Percentiles rank a stretch among this genome's conserved stretches.
Conservation (phyloP, 805 yeast genomes). For the Lipomyces sp. region DNA sequence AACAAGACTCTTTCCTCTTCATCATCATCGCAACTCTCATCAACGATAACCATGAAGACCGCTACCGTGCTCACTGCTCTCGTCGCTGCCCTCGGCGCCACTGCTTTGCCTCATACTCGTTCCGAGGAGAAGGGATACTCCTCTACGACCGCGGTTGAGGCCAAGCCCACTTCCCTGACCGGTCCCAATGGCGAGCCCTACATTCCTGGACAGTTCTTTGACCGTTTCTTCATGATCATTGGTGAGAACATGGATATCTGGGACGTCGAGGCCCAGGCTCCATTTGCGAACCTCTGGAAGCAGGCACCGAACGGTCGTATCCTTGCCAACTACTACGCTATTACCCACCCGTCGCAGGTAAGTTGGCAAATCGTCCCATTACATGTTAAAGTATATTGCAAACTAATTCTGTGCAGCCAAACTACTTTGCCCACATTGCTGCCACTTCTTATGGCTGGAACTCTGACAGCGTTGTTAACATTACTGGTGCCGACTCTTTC, state of each 20-base stretch:
- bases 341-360: neutral
- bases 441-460: neutral
- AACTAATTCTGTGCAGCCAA: neutral
- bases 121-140: no score
- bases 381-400: no score
- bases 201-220: neutral
- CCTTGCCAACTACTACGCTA: neutral
- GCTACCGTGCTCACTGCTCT: conserved; percentile 9
- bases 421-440: neutral
- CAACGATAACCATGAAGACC: neutral
- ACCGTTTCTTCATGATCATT: neutral
- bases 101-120: conserved; percentile 31
- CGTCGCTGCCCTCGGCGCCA: conserved; percentile 23
- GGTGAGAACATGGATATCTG: neutral
- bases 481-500: neutral
- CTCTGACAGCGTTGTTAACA: neutral
- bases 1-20: neutral
- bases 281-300: neutral
- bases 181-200: neutral
- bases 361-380: neutral
- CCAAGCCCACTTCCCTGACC: neutral
- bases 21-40: neutral
- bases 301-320: neutral
- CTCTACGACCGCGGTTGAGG: no score
- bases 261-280: neutral